Conservation (phyloP, 306 rosid genomes). For the Acacia crassicarpa region DNA sequence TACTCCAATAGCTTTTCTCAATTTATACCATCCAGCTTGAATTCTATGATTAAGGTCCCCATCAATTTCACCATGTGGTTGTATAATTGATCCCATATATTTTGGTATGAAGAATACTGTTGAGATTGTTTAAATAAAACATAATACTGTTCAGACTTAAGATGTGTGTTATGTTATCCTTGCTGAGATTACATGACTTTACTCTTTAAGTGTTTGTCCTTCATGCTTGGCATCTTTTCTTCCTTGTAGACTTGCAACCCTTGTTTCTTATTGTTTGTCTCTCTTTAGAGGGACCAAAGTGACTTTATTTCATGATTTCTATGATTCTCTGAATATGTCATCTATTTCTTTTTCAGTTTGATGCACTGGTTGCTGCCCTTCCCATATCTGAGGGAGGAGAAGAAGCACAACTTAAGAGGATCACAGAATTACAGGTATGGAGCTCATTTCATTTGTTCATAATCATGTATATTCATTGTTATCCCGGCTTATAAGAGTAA, state of each 20-base stretch:
- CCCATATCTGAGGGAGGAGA: slow-evolving; percentile 78
- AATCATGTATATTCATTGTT: background rate
- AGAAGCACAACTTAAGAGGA: slow-evolving; percentile 76
- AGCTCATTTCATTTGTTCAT: background rate
- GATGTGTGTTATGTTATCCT: background rate
- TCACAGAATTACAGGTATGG: slow-evolving; percentile 79
- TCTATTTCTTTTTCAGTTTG: slow-evolving; percentile 58
- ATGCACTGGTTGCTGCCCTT: slow-evolving; percentile 79
- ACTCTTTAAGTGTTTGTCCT: background rate
- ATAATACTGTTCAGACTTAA: background rate
- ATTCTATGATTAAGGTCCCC: no score
- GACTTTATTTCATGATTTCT: background rate
- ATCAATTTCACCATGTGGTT: no score
- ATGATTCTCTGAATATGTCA: slow-evolving; percentile 12
- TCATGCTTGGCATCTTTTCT: background rate
- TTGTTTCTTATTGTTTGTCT: background rate
- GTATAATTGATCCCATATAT: background rate
- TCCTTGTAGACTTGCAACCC: background rate
- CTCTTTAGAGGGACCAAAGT: background rate
- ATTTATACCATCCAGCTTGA: no score
- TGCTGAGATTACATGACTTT: background rate
- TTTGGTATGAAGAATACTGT: background rate
- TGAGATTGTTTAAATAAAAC: background rate
- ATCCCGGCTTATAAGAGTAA: background rate
- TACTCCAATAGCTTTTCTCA: no score